Evolutionary conservation across 805 yeast species (phyloP), one percentile per base, ranked within the genome.

Genomic region (Candida methanosorbosa): DNA sequence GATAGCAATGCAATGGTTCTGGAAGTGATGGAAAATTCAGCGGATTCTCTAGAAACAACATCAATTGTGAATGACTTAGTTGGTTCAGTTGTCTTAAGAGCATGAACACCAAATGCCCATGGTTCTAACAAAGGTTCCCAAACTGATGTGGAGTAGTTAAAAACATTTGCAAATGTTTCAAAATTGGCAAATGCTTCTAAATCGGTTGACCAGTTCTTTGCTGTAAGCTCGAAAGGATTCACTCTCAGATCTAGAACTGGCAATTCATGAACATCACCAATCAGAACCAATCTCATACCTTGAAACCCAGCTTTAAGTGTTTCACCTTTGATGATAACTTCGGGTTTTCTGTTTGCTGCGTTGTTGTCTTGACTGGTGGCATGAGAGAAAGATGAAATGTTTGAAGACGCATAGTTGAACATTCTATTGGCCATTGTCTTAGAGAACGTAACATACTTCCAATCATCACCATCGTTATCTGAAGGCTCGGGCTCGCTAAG

Each of bases 81-180:
- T 1, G 75, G 69, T 12, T 63, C 64, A 1, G 50, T 39, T 0
- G 59, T 58, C 35, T 70, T 72, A 1, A 83, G 65, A 2, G 81
- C 74, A 52, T 82, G 85, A 11, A 84, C 57, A 0, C 85, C 77
- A 33, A 90, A 64, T 6, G 85, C 79, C 83, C 95, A 82, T 0
- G 90, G 80, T 49, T 92, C 98, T 33, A 92, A 55, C 30, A 92
- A 62, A 0, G 98, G 97, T 49, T 92, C 97, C 97, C 98, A 88
- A 0, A 86, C 72, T 3, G 96, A 87, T 41, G 82, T 75, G 0
- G 96, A 74, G 54, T 88, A 88, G 54, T 87, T 87, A 64, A 82
- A 88, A 16, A 85, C 74, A 54, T 85, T 87, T 9, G 82, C 70
- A 40, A 63, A 72, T 1, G 86, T 68, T 40, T 75, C 82, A 24